A percentile compares a stretch with the other conserved stretches of the same genome.
Conservation (phyloP, 129 eudicot species). For the Lonicera japonica region DNA sequence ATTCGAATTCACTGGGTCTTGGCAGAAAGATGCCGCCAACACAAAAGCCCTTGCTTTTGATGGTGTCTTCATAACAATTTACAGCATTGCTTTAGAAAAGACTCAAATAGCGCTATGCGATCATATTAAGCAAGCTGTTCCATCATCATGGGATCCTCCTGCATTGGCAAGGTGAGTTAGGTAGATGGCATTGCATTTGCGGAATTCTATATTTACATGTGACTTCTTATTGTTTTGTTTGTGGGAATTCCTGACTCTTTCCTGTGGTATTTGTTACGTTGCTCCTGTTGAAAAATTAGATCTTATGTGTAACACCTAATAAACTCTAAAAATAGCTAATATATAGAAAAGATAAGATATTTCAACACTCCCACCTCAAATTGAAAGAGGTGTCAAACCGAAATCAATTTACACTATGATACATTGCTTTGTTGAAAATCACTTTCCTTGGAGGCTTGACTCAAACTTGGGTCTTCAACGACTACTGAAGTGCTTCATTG, state of each 20-base stretch:
- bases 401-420: too few species aligned
- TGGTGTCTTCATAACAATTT: conserved; percentile 55
- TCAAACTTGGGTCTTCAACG: too few species aligned
- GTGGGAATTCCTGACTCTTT: neutral
- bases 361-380: too few species aligned
- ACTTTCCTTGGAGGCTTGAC: too few species aligned
- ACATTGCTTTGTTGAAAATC: too few species aligned
- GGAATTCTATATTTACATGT: neutral
- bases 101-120: conserved; percentile 50
- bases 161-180: conserved; percentile 59
- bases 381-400: too few species aligned
- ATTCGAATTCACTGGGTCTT: conserved; percentile 56
- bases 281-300: too few species aligned
- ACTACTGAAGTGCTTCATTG: too few species aligned
- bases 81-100: conserved; percentile 59
- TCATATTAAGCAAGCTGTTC: conserved; percentile 61
- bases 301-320: too few species aligned
- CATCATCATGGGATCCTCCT: conserved; percentile 73
- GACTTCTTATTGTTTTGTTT: neutral
- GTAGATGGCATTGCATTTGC: neutral
- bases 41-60: conserved; percentile 65
- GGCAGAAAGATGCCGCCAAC: conserved; percentile 71
- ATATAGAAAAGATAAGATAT: too few species aligned
- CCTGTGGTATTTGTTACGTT: too few species aligned
- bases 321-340: too few species aligned